Conservation (phyloP, 2,329 filamentous ascomycete species). For the Xylaria hypoxylon region DNA sequence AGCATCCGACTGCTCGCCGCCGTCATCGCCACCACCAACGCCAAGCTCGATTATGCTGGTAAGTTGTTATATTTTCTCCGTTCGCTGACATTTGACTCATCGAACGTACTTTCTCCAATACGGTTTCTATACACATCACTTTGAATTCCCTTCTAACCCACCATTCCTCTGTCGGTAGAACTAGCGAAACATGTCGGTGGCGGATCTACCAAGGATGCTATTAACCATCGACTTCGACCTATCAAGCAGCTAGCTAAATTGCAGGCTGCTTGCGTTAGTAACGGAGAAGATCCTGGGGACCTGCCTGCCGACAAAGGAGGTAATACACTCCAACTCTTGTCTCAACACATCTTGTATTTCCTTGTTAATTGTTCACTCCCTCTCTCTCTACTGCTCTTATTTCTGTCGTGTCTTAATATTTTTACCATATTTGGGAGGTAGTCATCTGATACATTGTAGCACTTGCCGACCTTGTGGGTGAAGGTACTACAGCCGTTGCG, state of each 20-base stretch:
- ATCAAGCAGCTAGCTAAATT: constrained; percentile 55
- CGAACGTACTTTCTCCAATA: neutral
- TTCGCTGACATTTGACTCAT: neutral
- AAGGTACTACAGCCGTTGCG: constrained; percentile 60
- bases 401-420: neutral
- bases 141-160: constrained; percentile 26
- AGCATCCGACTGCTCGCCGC: constrained; percentile 71
- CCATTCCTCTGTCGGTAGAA: constrained; percentile 35
- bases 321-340: constrained; percentile 43
- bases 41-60: constrained; percentile 73
- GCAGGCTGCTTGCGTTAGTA: constrained; percentile 49
- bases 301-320: constrained; percentile 53
- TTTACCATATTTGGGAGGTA: neutral
- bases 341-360: constrained; percentile 14
- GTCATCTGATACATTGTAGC: constrained; percentile 30
- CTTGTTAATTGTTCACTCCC: constrained; percentile 2
- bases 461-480: constrained; percentile 47
- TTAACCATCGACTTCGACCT: constrained; percentile 56
- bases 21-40: constrained; percentile 66
- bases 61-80: constrained; percentile 48
- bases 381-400: constrained; percentile 2
- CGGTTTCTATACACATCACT: neutral
- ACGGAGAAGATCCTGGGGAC: constrained; percentile 52
- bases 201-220: constrained; percentile 50
- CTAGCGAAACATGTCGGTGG: constrained; percentile 48